Base-by-base conservation (phyloP, 2,329 filamentous ascomycete species). In the Clonostachys rosea region DNA sequence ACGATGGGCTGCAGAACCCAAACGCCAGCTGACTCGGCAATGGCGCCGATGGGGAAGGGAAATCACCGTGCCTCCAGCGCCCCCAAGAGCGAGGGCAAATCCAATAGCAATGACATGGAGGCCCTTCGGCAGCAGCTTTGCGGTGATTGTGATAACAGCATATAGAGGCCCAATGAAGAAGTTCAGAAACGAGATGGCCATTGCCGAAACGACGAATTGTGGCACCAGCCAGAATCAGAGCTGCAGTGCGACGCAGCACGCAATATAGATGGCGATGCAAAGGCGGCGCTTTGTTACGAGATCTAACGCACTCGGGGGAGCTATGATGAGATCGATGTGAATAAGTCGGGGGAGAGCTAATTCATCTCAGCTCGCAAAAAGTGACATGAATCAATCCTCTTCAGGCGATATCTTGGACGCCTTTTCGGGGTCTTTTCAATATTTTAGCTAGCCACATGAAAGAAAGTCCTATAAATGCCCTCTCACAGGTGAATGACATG, bases 121-220 rank as follows among this genome's bases (percentile, higher is more conserved):
- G 48, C 85, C 75, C 41, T 76, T 75, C 0, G 87, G 87, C 0
- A 91, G 71, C 4, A 91, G 68, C 53, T 87, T 89, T 0, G 85
- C 86, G 5, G 82, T 79, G 2, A 83, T 76, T n/a, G 88, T 82
- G 9, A 91, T 74, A 0, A 79, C 84, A 2, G 83, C 84, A 58
- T 90, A 90, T 49, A 90, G 64, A 0, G 87, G 87, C 0, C 87
- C 87, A 0, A 91, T 69, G 56, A 90, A 88, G 69, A 90, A 87
- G 0, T 87, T 87, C 30, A 89, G 74, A 0, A 90, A 65, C 0
- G 82, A 70, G 3, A 89, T 83, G 1, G 85, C 80, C 3, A 90
- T 70, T 1, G 86, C 67, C 0, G 68, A 71, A 0, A 69, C 67
- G 20, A 68, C 54, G 61, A 91, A 89, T 40, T 83, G 76, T 0